phyloP scores from a whole-genome alignment of 495 filamentous ascomycete genomes.

The Talaromyces adpressus region DNA sequence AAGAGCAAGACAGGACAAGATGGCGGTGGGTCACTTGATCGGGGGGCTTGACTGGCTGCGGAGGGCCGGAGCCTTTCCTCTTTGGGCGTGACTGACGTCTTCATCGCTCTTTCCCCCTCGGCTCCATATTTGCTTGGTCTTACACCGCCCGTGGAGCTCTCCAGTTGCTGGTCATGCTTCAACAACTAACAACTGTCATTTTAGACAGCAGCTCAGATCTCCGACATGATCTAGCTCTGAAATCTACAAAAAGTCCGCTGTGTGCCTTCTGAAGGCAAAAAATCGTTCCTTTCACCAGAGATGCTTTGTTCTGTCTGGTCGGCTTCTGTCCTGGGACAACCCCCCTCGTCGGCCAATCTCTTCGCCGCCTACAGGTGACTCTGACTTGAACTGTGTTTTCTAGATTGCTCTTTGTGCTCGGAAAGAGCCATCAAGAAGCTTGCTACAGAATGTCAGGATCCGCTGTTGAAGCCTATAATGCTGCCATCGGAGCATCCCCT shows the following conservation, averaged over 20 bases:
- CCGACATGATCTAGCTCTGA: not conserved
- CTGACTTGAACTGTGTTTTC: not conserved
- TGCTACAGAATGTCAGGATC: not conserved
- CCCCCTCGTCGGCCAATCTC: not conserved
- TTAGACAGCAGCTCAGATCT: not conserved
- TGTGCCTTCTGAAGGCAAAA: not conserved
- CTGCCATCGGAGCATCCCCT: not conserved
- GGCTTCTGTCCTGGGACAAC: not conserved
- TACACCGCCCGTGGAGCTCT: not conserved
- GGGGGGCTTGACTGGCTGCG: not conserved
- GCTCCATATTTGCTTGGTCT: not conserved
- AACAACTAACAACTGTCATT: not conserved
- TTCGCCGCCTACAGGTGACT: not conserved
- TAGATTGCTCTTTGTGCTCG: not conserved
- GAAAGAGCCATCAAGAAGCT: not conserved
- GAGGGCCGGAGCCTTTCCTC: slow-evolving; percentile 7
- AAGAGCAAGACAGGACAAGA: not conserved
- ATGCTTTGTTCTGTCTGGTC: not conserved
- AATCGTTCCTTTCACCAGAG: not conserved
- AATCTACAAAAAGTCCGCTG: not conserved
- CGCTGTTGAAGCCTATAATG: not conserved
- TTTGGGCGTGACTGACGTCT: slow-evolving; percentile 8
- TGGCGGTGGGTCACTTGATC: not conserved
- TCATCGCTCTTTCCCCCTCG: slow-evolving; percentile 6
- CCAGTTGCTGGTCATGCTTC: not conserved